phyloP scores from a whole-genome alignment of 306 rosid genomes.

The Cucurbita ficifolia region DNA sequence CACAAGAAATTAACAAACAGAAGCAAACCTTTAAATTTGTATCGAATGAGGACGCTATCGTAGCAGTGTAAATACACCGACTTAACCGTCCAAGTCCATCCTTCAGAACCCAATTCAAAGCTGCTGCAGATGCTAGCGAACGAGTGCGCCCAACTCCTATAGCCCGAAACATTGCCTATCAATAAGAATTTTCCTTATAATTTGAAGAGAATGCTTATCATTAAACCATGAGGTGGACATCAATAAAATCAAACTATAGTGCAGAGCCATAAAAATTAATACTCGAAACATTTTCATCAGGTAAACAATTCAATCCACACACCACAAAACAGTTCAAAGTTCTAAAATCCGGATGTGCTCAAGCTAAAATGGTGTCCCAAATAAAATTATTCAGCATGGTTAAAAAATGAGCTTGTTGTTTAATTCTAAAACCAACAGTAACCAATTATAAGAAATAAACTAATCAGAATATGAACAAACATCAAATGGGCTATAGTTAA shows the following conservation, averaged over 20 bases:
- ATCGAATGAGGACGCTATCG: slow-evolving; percentile 76
- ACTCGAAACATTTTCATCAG: not conserved
- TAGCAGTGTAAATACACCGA: slow-evolving; percentile 82
- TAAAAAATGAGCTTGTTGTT: not conserved
- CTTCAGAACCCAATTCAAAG: slow-evolving; percentile 82
- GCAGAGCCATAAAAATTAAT: not conserved
- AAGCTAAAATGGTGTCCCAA: not conserved
- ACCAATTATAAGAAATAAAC: not conserved
- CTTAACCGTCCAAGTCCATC: slow-evolving; percentile 86
- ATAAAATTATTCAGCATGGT: not conserved
- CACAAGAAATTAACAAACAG: not conserved
- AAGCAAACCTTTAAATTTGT: slow-evolving; percentile 70
- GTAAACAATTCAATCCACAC: not conserved
- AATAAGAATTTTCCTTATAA: slow-evolving; percentile 16
- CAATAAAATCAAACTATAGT: not conserved
- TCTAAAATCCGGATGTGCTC: not conserved
- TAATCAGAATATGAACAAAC: not conserved
- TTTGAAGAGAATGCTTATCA: not conserved
- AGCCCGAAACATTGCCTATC: slow-evolving; percentile 86
- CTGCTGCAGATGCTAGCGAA: slow-evolving; percentile 92
- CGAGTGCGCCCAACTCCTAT: slow-evolving; percentile 69
- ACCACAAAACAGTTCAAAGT: not conserved
- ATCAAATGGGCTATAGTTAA: not conserved
- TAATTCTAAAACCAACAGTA: no score
- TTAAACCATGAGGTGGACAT: not conserved